Conservation (phyloP, 139 green algal genomes). For the Volvox africanus region DNA sequence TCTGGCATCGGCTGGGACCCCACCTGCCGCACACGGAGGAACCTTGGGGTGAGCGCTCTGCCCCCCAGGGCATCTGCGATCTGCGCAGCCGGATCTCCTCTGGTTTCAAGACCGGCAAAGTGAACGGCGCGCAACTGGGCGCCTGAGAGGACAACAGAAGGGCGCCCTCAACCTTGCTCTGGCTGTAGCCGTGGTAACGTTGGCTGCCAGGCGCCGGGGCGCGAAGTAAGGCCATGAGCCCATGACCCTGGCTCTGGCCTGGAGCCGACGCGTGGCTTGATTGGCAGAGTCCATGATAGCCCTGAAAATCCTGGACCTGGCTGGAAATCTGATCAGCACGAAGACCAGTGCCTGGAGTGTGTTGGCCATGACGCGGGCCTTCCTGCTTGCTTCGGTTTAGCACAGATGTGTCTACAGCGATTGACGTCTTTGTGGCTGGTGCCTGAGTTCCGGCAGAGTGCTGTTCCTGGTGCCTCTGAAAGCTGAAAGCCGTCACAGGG, state of each 20-base stretch:
- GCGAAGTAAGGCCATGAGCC: neutral
- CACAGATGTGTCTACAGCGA: neutral
- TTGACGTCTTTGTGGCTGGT: neutral
- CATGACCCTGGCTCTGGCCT: neutral
- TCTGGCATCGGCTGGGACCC: neutral
- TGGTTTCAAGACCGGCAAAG: neutral
- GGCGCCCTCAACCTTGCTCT: neutral
- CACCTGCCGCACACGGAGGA: neutral
- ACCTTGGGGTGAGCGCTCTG: neutral
- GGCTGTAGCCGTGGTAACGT: neutral
- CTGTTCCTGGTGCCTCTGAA: neutral
- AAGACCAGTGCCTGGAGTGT: too few relatives aligned
- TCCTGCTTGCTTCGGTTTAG: neutral
- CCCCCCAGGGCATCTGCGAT: constrained; percentile 30
- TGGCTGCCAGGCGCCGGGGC: neutral
- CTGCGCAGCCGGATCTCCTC: neutral
- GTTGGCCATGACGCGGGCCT: neutral
- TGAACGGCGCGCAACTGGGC: neutral
- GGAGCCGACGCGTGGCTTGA: neutral
- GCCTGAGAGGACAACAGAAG: neutral
- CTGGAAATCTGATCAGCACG: neutral
- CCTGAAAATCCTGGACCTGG: neutral
- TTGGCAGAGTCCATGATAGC: neutral
- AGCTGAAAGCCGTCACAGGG: neutral
- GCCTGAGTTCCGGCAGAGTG: neutral